Evolutionary conservation across 441 rosid genomes (phyloP).

Genomic region (Breynia disticha): DNA sequence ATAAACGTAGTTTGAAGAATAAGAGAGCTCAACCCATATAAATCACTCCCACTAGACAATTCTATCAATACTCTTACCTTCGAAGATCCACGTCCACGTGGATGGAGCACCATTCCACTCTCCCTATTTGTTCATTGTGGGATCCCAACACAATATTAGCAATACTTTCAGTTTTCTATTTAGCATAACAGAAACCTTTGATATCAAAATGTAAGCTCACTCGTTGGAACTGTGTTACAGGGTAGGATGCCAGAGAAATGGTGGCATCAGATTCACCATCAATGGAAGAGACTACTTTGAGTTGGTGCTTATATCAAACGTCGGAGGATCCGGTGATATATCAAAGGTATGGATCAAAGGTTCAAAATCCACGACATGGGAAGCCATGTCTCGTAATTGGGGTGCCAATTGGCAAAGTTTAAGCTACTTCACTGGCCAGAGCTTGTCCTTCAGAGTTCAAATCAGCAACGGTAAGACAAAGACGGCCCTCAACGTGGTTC

Average conservation of each 20-base stretch:
- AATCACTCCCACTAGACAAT: no score
- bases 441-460: constrained; percentile 49
- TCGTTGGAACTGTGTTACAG: constrained; percentile 16
- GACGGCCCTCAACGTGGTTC: constrained; percentile 33
- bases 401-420: constrained; percentile 59
- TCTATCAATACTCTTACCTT: no score
- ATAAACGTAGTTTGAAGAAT: no score
- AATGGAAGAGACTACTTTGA: constrained; percentile 50
- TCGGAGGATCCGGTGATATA: constrained; percentile 55
- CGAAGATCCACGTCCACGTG: no score
- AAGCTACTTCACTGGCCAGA: constrained; percentile 49
- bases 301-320: constrained; percentile 55
- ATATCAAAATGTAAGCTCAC: no score
- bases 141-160: no score
- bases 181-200: no score
- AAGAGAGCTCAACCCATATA: no score
- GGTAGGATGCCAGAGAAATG: constrained; percentile 42
- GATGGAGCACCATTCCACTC: no score
- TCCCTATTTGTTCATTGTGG: no score
- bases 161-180: background rate
- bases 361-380: constrained; percentile 43
- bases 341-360: constrained; percentile 50
- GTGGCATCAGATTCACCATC: constrained; percentile 54
- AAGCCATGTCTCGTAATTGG: constrained; percentile 62
- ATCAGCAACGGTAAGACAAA: constrained; percentile 32